Percentiles rank a stretch among this genome's conserved stretches.
These are phyloP conservation scores for Trichophyton mentagrophytes DNA, from an alignment of 2,329 filamentous ascomycete genomes.

Conservation along the genomic window DNA sequence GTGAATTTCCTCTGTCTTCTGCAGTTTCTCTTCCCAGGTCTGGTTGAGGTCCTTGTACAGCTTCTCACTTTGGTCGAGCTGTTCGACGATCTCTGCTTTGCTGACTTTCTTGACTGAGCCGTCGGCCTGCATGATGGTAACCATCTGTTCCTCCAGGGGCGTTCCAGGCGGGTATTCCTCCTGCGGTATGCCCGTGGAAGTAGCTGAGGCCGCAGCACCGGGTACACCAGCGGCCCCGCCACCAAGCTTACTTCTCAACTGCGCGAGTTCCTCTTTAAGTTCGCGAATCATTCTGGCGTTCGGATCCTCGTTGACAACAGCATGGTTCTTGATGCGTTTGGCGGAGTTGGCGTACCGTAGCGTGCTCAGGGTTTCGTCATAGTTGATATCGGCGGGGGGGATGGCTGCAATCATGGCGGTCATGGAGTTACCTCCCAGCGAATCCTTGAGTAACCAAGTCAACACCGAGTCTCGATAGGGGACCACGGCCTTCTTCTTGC, in stretches of 20 bases:
- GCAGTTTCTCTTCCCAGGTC: slow-evolving; percentile 94
- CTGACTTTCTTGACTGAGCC: slow-evolving; percentile 88
- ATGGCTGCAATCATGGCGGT: slow-evolving; percentile 99
- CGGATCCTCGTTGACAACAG: slow-evolving; percentile 96
- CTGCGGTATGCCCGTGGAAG: slow-evolving; percentile 43
- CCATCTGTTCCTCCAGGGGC: slow-evolving; percentile 87
- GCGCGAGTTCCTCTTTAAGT: slow-evolving; percentile 81
- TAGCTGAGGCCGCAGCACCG: slow-evolving; percentile 30
- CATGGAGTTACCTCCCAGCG: slow-evolving; percentile 94
- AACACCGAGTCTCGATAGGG: slow-evolving; percentile 94
- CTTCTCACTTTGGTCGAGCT: slow-evolving; percentile 92
- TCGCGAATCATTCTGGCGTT: slow-evolving; percentile 98
- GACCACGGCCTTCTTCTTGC: slow-evolving; percentile 70
- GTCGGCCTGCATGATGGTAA: slow-evolving; percentile 78
- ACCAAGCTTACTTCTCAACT: slow-evolving; percentile 75
- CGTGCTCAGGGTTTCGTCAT: slow-evolving; percentile 92
- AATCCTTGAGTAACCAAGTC: slow-evolving; percentile 95
- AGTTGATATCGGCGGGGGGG: slow-evolving; percentile 96
- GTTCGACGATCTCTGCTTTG: slow-evolving; percentile 95
- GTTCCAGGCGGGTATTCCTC: slow-evolving; percentile 87
- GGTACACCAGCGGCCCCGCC: slow-evolving; percentile 36
- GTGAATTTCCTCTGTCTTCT: slow-evolving; percentile 92
- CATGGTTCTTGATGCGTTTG: slow-evolving; percentile 99
- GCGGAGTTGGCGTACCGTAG: slow-evolving; percentile 93
- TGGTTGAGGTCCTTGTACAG: slow-evolving; percentile 91